A percentile compares a stretch with the other conserved stretches of the same genome.
Evolutionary conservation across 768 basidiomycete genomes (phyloP).

Genomic region (Multifurca ochricompacta): DNA sequence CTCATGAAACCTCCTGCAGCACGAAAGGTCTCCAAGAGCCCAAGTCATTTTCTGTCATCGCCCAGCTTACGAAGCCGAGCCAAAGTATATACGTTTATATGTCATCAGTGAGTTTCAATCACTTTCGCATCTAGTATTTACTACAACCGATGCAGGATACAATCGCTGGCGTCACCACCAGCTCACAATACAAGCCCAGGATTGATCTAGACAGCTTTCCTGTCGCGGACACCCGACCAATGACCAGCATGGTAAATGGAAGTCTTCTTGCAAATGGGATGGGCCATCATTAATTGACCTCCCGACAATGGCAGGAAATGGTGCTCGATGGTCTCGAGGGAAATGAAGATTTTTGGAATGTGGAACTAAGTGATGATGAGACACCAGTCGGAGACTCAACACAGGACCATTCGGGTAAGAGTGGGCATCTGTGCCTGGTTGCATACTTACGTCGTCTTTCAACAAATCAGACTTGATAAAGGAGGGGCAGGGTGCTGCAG

Average conservation of each 20-base stretch:
- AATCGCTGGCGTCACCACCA: slow-evolving; percentile 56
- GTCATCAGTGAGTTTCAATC: slow-evolving; percentile 39
- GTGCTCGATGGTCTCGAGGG: slow-evolving; percentile 62
- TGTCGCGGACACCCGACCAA: slow-evolving; percentile 63
- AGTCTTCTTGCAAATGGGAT: not conserved
- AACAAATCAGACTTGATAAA: not conserved
- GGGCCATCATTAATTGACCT: not conserved
- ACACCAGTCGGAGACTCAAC: slow-evolving; percentile 26
- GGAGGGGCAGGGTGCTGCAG: not conserved
- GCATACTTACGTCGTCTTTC: not conserved
- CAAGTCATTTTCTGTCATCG: slow-evolving; percentile 54
- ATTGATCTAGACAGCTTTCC: slow-evolving; percentile 53
- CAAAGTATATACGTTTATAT: slow-evolving; percentile 35
- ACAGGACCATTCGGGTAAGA: slow-evolving; percentile 26
- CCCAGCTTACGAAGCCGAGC: slow-evolving; percentile 63
- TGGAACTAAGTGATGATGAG: slow-evolving; percentile 33
- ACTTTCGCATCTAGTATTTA: slow-evolving; percentile 34
- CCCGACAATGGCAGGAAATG: slow-evolving; percentile 42
- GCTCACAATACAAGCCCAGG: slow-evolving; percentile 48
- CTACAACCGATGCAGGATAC: slow-evolving; percentile 41
- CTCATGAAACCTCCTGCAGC: slow-evolving; percentile 31
- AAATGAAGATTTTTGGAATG: slow-evolving; percentile 58
- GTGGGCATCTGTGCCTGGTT: not conserved
- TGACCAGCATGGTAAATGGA: slow-evolving; percentile 43
- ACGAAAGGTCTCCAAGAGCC: slow-evolving; percentile 56